Evolutionary conservation across 2,329 filamentous ascomycete genomes (phyloP).

Genomic region (Trichoderma koningii): DNA sequence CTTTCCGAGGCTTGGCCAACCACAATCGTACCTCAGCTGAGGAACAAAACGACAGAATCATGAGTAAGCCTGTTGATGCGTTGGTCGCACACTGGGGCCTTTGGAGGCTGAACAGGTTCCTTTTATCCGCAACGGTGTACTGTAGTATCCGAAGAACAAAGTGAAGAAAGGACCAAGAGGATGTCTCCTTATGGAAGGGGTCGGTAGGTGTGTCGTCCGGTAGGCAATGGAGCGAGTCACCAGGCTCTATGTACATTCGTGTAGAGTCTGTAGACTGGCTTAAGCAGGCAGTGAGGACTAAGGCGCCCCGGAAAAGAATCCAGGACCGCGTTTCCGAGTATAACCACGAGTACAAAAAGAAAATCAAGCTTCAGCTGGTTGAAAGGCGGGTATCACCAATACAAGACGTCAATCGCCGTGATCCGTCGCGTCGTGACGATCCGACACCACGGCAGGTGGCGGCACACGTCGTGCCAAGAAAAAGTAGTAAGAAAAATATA

Average conservation of each 20-base stretch:
- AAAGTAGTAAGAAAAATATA: conserved; percentile 17
- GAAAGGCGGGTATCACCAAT: conserved; percentile 25
- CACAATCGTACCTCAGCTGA: conserved; percentile 7
- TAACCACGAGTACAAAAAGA: neutral
- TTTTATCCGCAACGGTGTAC: neutral
- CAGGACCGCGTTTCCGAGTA: neutral
- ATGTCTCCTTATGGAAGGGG: neutral
- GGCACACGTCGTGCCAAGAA: neutral
- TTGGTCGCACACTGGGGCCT: neutral
- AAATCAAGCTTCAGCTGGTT: conserved; percentile 1
- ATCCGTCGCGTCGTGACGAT: conserved; percentile 18
- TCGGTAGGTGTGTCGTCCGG: too few relatives aligned
- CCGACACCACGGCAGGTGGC: neutral
- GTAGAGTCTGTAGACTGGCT: neutral
- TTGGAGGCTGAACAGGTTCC: neutral
- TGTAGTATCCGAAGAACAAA: neutral
- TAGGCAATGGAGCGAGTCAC: neutral
- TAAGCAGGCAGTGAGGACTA: neutral
- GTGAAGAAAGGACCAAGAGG: neutral
- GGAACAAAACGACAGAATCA: neutral
- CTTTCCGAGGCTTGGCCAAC: conserved; percentile 29
- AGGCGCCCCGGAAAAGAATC: neutral
- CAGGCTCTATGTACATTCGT: neutral
- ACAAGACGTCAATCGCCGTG: conserved; percentile 5
- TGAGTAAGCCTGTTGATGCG: conserved; percentile 6